Evolutionary conservation across 345 rosid species (phyloP).

Genomic region (Pistacia integerrima): DNA sequence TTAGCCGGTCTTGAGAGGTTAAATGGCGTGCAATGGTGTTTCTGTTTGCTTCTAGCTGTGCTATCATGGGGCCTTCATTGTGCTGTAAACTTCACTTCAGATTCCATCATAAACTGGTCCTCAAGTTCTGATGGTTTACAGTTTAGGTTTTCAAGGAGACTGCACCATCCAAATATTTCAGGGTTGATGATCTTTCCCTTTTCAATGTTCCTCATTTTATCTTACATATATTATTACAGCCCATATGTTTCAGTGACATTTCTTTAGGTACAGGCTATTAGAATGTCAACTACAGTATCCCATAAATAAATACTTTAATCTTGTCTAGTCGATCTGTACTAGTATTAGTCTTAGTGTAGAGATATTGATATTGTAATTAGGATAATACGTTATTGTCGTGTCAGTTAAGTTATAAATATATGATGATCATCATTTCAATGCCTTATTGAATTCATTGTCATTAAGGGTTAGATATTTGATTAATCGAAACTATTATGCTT

Average conservation of each 20-base stretch:
- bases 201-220: not conserved
- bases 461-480: too few species aligned
- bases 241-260: not conserved
- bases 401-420: too few species aligned
- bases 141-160: not conserved
- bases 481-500: too few species aligned
- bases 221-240: not conserved
- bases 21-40: conserved; percentile 16
- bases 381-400: too few species aligned
- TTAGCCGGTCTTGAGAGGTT: not conserved
- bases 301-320: not conserved
- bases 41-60: conserved; percentile 9
- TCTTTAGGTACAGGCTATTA: not conserved
- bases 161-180: not conserved
- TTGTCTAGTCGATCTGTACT: not conserved
- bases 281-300: not conserved
- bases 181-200: not conserved
- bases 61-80: conserved; percentile 12
- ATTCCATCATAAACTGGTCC: not conserved
- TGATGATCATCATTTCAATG: too few species aligned
- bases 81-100: conserved; percentile 2
- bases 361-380: too few species aligned
- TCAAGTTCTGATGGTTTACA: not conserved
- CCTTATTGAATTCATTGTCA: too few species aligned
- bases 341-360: too few species aligned